Evolutionary conservation across 306 rosid genomes (phyloP), one percentile per base, ranked within the genome.

Genomic region (Ziziphus jujuba): DNA sequence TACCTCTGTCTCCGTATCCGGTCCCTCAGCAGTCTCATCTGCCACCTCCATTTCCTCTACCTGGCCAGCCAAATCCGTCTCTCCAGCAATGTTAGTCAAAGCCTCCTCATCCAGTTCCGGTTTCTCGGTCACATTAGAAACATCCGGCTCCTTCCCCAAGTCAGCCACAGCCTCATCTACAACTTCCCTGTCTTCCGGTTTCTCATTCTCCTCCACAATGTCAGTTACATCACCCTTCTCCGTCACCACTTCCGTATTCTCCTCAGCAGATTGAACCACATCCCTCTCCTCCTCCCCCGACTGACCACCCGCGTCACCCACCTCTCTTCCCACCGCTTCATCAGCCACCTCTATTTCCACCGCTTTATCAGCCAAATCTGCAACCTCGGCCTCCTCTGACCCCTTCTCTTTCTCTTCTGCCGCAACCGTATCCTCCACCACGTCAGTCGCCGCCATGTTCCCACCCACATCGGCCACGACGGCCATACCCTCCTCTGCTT

Each of bases 31-130:
- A 17, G 59, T 54, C 70, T 67, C 66, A 2, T 59, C 70, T 54
- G 23, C 57, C 24, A 10, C 78, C 35, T 22, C 66, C 49, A 52
- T 65, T 72, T 58, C 79, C 49, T 44, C 70, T 14, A 33, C 68
- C 50, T 59, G 67, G 53, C 7, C 50, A 15, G 2, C 59, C 8
- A 40, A 50, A 23, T 65, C 53, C 40, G 13, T 52, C 31, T 74
- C 80, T 34, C 47, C 82, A 17, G 36, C 75, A 49, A 10, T 62
- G 6, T 12, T 57, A 17, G 35, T 16, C 43, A 17, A 14, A 34
- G 28, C 65, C 63, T 2, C 45, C 33, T 33, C 38, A 9, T 11
- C 63, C 25, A 22, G 56, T 14, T 52, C 20, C 8, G 19, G 38
- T 20, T 38, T 59, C 28, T 15, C 55, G 7, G 6, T 51, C 15